Percentiles rank a stretch among this genome's conserved stretches.
Conservation (phyloP, 2,329 filamentous ascomycete genomes). For the Fusarium humuli region DNA sequence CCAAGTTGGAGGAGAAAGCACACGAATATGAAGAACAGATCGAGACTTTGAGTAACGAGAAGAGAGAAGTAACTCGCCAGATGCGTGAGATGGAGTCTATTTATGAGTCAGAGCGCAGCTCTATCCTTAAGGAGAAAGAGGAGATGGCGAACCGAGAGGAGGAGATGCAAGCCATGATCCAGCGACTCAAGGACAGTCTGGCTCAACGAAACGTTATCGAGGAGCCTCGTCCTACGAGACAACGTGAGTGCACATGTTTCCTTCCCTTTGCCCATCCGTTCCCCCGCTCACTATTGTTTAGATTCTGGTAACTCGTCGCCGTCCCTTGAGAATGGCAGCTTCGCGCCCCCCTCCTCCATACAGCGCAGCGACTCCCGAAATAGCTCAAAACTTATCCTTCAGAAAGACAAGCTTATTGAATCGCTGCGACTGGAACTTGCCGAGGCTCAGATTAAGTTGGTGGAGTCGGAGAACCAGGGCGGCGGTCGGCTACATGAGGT, state of each 20-base stretch:
- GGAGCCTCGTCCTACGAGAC: constrained; percentile 67
- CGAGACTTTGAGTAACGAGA: constrained; percentile 84
- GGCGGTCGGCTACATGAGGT: constrained; percentile 89
- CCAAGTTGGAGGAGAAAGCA: constrained; percentile 85
- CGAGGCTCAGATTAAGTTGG: constrained; percentile 93
- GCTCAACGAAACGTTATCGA: constrained; percentile 77
- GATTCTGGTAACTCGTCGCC: constrained; percentile 68
- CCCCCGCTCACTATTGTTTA: constrained; percentile 38
- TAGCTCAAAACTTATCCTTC: constrained; percentile 88
- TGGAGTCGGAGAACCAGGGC: constrained; percentile 93
- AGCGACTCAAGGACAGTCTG: constrained; percentile 89
- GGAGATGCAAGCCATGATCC: constrained; percentile 90
- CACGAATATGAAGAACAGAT: constrained; percentile 89
- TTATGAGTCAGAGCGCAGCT: constrained; percentile 89
- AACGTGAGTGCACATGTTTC: constrained; percentile 59
- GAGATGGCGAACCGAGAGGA: constrained; percentile 86
- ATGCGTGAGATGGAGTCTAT: constrained; percentile 92
- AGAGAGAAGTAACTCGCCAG: constrained; percentile 83
- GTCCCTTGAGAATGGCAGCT: constrained; percentile 79
- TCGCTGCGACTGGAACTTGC: constrained; percentile 90
- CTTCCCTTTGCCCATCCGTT: neutral
- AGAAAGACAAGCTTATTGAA: constrained; percentile 97
- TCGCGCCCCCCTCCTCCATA: constrained; percentile 86
- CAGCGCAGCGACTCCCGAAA: constrained; percentile 90
- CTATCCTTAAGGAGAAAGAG: constrained; percentile 91